phyloP scores from a whole-genome alignment of 2,329 filamentous ascomycete genomes.

The Xylariaceae sp. region DNA sequence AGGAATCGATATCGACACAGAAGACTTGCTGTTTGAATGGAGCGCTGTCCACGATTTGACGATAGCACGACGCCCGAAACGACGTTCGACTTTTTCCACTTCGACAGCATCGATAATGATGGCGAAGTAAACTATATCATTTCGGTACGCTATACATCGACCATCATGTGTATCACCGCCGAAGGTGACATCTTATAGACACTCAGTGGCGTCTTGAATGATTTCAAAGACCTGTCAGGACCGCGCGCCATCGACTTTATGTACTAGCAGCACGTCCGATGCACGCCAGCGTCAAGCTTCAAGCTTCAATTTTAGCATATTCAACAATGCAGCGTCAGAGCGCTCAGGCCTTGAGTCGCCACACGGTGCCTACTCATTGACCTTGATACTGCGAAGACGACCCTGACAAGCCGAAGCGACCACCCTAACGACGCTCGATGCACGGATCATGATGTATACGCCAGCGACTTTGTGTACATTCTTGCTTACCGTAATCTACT shows the following conservation, averaged over 20 bases:
- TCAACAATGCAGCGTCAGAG: slow-evolving; percentile 44
- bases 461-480: no score
- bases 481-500: no score
- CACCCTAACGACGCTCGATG: slow-evolving; percentile 54
- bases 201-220: slow-evolving; percentile 46
- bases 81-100: slow-evolving; percentile 48
- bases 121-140: slow-evolving; percentile 47
- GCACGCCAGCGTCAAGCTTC: no score
- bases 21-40: slow-evolving; percentile 34
- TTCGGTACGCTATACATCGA: slow-evolving; percentile 44
- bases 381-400: slow-evolving; percentile 51
- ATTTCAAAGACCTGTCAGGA: slow-evolving; percentile 45
- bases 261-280: slow-evolving; percentile 50
- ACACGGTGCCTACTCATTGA: slow-evolving; percentile 48
- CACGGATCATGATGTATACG: slow-evolving; percentile 54
- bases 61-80: slow-evolving; percentile 27
- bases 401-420: slow-evolving; percentile 35
- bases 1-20: slow-evolving; percentile 34
- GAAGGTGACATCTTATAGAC: slow-evolving; percentile 45
- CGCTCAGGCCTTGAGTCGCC: slow-evolving; percentile 34
- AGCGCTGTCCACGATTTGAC: slow-evolving; percentile 30
- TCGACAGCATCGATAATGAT: slow-evolving; percentile 47
- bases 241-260: slow-evolving; percentile 46
- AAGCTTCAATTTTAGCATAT: slow-evolving; percentile 45
- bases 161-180: slow-evolving; percentile 41